Base-by-base conservation (phyloP, 768 basidiomycete species). In the Tricholoma matsutake region DNA sequence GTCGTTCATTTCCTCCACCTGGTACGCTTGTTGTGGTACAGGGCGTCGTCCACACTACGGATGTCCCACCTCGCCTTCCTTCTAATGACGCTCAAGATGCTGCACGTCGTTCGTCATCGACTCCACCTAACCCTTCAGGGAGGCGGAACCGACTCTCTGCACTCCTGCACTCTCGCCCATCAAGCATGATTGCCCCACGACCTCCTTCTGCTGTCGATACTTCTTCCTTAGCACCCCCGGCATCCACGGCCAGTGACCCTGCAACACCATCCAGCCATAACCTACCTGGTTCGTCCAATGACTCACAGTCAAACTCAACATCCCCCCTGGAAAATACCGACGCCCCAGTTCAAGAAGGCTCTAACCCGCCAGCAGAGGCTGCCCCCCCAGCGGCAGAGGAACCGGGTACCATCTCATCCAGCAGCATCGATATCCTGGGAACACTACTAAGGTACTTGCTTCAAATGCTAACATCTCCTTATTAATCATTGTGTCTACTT, bases 1-100 rank as follows among this genome's bases (percentile, higher is more conserved):
- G 29, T 32, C 63, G 62, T 20, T 80, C 81, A 58, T 89, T 89
- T 68, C 88, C 88, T 35, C 86, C 88, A 0, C 86, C 89, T 0
- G 89, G 90, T 13, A 91, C 90, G 2, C 80, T 92, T 3, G 90
- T 92, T 25, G 88, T 92, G 35, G 90, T 92, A 0, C 90, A 92
- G 72, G 90, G 90, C 54, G 89, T 91, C 41, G 89, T 91, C 0
- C 89, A 91, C 63, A 91, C 89, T 0, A 86, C 87, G 3, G 89
- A 91, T 71, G 80, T 83, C 28, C 79, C 85, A 1, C 77, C 79
- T 20, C 59, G 72, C 35, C 58, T 67, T 13, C 67, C 72, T 47
- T 64, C 71, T 20, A 54, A 66, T 8, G 29, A 63, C 31, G 60
- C 59, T 32, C 28, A 60, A 18, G 39, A 71, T 20, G 49, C 68